Evolutionary conservation across 108 stramenopile species (phyloP).

Genomic region (Epithemia pelagica): DNA sequence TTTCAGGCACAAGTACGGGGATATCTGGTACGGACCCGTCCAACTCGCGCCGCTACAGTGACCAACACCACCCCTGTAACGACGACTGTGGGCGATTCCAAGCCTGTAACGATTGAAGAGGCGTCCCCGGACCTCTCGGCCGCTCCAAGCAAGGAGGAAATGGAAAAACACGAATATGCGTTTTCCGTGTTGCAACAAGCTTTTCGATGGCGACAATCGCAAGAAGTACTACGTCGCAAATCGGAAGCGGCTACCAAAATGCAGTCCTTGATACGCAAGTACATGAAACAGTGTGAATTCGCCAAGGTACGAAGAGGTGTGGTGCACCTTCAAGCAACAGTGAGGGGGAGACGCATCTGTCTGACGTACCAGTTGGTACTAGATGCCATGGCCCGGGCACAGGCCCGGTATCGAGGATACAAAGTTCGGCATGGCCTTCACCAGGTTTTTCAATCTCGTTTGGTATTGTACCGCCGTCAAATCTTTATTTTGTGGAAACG

Average conservation of each 20-base stretch:
- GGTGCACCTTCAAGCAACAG: constrained; percentile 8
- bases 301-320: background rate
- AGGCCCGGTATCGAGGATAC: constrained; percentile 31
- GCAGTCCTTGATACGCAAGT: constrained; percentile 17
- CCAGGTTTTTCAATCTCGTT: constrained; percentile 8
- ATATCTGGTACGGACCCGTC: constrained; percentile 13
- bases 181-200: constrained; percentile 13
- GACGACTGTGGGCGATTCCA: background rate
- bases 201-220: constrained; percentile 7
- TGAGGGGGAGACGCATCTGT: background rate
- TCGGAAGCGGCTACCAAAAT: background rate
- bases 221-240: background rate
- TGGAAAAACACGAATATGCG: background rate
- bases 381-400: constrained; percentile 16
- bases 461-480: constrained; percentile 24
- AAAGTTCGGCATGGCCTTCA: constrained; percentile 17
- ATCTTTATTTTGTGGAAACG: constrained; percentile 35
- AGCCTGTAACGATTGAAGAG: background rate
- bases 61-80: constrained; percentile 1
- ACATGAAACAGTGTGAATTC: constrained; percentile 9
- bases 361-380: background rate
- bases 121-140: too few species aligned
- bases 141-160: too few species aligned
- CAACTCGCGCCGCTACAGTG: background rate
- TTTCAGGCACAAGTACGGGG: constrained; percentile 27